Evolutionary conservation across 257 asterid genomes (phyloP), one percentile per base, ranked within the genome.

Genomic region (Rhazya stricta): DNA sequence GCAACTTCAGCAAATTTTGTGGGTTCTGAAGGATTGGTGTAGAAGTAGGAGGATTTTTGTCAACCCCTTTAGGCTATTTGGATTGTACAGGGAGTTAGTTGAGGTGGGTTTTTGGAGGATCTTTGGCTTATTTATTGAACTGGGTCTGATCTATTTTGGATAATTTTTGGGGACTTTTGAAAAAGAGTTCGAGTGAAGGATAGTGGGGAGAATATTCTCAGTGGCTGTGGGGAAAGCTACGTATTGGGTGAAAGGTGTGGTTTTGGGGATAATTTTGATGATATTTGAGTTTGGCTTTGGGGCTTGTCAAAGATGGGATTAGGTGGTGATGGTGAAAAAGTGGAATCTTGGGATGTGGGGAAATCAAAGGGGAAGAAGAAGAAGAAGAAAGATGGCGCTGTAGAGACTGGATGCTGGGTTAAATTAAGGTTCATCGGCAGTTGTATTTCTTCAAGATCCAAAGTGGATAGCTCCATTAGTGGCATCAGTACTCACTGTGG

Each of bases 361-460:
- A 85, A 85, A 80, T 76, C 85, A 37, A 84, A 84, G 81, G 84
- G 82, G 72, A 73, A 67, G 81, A 79, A 79, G 78, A 81, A 79
- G 51, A 41, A 67, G 46, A 78, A 81, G 67, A 79, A 82, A 75
- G 85, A 58, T 9, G 81, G 62, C 43, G 79, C 42, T 57, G 87
- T 77, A 74, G 88, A 84, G 72, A 81, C 81, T 81, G 91, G 96
- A 66, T 91, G 96, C 80, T 93, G 98, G 94, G 74, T 83, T 19
- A 94, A 87, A 78, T 85, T 89, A 21, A 90, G 90, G 88, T 86
- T 83, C 81, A 84, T 91, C 68, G 89, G 96, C 48, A 85, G 89
- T 89, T 94, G 97, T 86, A 85, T 94, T 73, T 86, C 95, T 83
- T 94, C 98, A 87, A 91, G 97, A 92, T 94, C 97, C 86, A 94